A percentile compares a stretch with the other conserved stretches of the same genome.
Conservation (phyloP, 148 eudicot genomes). For the Drosera capensis region DNA sequence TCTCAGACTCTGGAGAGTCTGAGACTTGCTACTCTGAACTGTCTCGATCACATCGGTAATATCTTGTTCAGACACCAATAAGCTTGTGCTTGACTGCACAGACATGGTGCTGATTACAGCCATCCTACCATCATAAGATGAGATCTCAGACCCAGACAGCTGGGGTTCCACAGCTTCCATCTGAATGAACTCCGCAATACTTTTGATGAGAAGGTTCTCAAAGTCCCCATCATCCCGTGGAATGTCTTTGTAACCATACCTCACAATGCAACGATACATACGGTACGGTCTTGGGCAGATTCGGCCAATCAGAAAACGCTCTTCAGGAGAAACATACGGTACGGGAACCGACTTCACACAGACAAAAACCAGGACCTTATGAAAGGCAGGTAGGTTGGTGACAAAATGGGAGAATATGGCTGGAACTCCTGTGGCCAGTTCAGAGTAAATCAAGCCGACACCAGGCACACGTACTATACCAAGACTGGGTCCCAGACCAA, state of each 20-base stretch:
- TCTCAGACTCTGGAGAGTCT: constrained; percentile 62
- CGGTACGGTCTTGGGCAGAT: constrained; percentile 89
- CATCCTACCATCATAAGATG: constrained; percentile 82
- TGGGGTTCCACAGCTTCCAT: constrained; percentile 84
- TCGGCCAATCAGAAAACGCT: constrained; percentile 82
- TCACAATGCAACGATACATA: constrained; percentile 83
- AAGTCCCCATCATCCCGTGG: constrained; percentile 73
- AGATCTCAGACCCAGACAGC: constrained; percentile 35
- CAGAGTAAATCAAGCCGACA: constrained; percentile 81
- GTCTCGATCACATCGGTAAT: constrained; percentile 18
- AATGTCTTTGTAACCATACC: constrained; percentile 84
- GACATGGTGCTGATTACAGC: constrained; percentile 64
- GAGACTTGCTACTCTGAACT: constrained; percentile 54
- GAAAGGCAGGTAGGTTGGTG: constrained; percentile 92
- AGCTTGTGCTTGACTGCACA: constrained; percentile 24
- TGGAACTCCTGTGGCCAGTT: constrained; percentile 86
- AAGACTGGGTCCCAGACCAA: constrained; percentile 90
- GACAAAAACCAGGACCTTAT: constrained; percentile 68
- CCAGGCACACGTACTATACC: constrained; percentile 97
- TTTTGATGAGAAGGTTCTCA: constrained; percentile 62
- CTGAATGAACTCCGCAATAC: constrained; percentile 87
- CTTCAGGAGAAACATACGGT: constrained; percentile 72
- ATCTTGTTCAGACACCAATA: constrained; percentile 32
- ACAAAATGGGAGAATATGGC: constrained; percentile 91
- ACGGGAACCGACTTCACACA: constrained; percentile 90